Evolutionary conservation across 1,284 basidiomycete species (phyloP).

Genomic region (Abortiporus biennis): DNA sequence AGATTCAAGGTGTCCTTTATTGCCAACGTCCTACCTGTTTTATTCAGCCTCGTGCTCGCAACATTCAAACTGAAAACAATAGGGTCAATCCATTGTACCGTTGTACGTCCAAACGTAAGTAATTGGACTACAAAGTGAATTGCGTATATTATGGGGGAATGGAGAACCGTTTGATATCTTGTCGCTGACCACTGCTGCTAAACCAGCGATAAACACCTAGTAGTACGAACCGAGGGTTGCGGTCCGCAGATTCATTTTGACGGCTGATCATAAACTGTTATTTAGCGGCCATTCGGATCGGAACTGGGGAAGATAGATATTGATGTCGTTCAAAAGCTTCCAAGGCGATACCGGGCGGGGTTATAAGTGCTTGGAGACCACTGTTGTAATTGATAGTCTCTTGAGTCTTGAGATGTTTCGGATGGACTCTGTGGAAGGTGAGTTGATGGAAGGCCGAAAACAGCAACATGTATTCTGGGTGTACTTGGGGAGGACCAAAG

Average conservation of each 20-base stretch:
- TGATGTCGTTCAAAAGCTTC: background rate
- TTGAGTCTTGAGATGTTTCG: background rate
- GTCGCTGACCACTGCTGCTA: no score
- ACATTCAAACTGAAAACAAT: background rate
- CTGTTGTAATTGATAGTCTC: background rate
- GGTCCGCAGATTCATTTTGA: background rate
- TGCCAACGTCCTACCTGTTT: slow-evolving; percentile 15
- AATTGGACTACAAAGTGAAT: background rate
- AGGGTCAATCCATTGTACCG: no score
- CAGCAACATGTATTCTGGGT: no score
- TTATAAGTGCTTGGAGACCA: no score
- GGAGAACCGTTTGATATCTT: no score
- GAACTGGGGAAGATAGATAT: background rate
- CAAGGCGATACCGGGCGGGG: background rate
- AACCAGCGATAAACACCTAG: no score
- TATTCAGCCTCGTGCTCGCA: slow-evolving; percentile 22
- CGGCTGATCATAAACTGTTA: background rate
- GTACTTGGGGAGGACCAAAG: no score
- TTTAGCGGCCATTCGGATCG: background rate
- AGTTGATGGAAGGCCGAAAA: no score
- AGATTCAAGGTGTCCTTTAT: slow-evolving; percentile 19
- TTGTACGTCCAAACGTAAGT: slow-evolving; percentile 5
- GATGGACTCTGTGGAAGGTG: no score
- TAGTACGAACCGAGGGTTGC: no score
- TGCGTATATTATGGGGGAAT: background rate